Percentiles rank a stretch among this genome's conserved stretches.
phyloP scores from a whole-genome alignment of 2,329 filamentous ascomycete species.

The Ophiostoma triangulosporum region DNA sequence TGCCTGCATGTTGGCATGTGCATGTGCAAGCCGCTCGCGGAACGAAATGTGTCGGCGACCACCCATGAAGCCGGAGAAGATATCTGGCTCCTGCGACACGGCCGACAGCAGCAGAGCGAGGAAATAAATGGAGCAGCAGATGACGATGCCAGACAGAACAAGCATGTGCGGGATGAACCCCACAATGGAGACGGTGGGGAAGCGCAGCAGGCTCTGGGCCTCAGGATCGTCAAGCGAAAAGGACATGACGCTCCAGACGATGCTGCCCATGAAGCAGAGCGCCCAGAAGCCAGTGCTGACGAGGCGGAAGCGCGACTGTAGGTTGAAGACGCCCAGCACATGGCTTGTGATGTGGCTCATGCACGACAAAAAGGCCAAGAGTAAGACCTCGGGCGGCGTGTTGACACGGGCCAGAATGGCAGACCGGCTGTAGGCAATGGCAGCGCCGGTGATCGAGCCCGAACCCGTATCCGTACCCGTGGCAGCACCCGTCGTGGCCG shows the following conservation, averaged over 20 bases:
- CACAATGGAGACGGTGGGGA: slow-evolving; percentile 88
- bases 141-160: slow-evolving; percentile 62
- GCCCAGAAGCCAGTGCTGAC: slow-evolving; percentile 84
- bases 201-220: slow-evolving; percentile 59
- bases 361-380: slow-evolving; percentile 76
- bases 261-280: slow-evolving; percentile 74
- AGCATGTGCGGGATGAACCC: slow-evolving; percentile 92
- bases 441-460: slow-evolving; percentile 17
- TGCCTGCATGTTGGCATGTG: slow-evolving; percentile 83
- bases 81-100: slow-evolving; percentile 22
- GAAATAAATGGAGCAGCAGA: slow-evolving; percentile 65
- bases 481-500: slow-evolving; percentile 18
- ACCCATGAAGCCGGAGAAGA: not conserved
- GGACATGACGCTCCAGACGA: slow-evolving; percentile 59
- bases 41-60: slow-evolving; percentile 24
- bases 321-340: slow-evolving; percentile 62
- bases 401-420: slow-evolving; percentile 72
- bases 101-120: slow-evolving; percentile 67
- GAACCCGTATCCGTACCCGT: slow-evolving; percentile 14
- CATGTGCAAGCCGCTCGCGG: slow-evolving; percentile 49
- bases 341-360: slow-evolving; percentile 84
- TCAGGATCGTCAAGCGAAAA: slow-evolving; percentile 48
- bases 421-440: slow-evolving; percentile 41
- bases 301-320: slow-evolving; percentile 69
- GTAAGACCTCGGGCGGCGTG: slow-evolving; percentile 73